Conservation (phyloP, 2,329 filamentous ascomycete genomes). For the Chaetothyriales sp. region DNA sequence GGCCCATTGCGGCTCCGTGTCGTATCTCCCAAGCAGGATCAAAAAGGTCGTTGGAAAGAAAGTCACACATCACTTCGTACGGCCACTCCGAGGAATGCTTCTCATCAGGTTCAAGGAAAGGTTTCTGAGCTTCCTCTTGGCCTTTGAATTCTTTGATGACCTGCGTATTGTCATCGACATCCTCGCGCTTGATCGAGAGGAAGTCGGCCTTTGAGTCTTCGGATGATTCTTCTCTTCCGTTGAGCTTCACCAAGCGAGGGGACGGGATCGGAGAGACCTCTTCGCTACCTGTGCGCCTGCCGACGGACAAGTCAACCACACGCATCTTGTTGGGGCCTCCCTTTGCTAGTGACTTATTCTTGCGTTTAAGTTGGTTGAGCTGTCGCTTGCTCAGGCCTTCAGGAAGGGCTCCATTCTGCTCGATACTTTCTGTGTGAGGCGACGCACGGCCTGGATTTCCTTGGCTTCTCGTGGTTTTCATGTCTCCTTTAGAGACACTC, state of each 20-base stretch:
- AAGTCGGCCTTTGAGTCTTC: constrained; percentile 61
- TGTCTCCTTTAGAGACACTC: neutral
- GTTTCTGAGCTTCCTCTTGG: constrained; percentile 63
- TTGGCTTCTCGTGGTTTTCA: neutral
- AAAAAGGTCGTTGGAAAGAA: constrained; percentile 85
- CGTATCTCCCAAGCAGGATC: constrained; percentile 90
- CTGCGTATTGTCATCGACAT: constrained; percentile 78
- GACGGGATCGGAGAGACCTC: constrained; percentile 45
- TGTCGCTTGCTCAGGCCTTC: constrained; percentile 73
- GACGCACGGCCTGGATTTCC: neutral
- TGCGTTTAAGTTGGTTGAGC: constrained; percentile 85
- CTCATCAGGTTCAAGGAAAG: constrained; percentile 66
- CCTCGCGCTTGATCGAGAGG: constrained; percentile 71
- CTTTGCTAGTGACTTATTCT: constrained; percentile 79
- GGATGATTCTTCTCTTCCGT: constrained; percentile 45
- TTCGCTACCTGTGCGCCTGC: constrained; percentile 46
- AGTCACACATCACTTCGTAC: constrained; percentile 84
- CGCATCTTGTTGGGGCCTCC: constrained; percentile 80
- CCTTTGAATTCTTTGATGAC: constrained; percentile 95
- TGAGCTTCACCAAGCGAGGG: constrained; percentile 47
- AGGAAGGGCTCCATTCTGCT: neutral
- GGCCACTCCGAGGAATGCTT: constrained; percentile 80
- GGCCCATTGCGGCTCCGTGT: constrained; percentile 88
- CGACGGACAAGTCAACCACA: constrained; percentile 70
- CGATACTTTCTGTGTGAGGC: neutral